These are phyloP conservation scores for Hypoxylon intermedium DNA, from an alignment of 495 filamentous ascomycete genomes.

Conservation along the genomic window DNA sequence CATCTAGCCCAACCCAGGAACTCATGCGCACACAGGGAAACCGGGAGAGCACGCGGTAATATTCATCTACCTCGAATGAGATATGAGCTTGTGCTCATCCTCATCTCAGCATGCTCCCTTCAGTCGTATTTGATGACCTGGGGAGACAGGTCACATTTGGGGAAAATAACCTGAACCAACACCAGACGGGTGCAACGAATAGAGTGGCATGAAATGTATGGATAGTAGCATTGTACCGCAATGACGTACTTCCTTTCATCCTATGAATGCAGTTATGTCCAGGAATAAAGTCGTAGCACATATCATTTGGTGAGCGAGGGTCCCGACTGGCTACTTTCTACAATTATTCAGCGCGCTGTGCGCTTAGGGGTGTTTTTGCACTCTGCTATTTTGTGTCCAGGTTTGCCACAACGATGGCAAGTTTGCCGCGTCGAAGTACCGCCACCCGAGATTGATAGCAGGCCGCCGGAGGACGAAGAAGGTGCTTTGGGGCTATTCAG, in stretches of 20 bases:
- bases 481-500: slow-evolving; percentile 61
- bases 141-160: slow-evolving; percentile 1
- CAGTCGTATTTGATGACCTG: slow-evolving; percentile 1
- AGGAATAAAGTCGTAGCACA: slow-evolving; percentile 15
- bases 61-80: too few species aligned
- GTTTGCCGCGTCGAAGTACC: slow-evolving; percentile 27
- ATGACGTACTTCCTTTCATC: slow-evolving; percentile 7
- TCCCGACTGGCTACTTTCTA: slow-evolving; percentile 9
- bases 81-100: too few species aligned
- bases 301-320: slow-evolving; percentile 7
- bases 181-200: background rate
- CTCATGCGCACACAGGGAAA: background rate
- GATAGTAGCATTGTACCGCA: slow-evolving; percentile 2
- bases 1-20: background rate
- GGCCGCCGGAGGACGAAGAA: slow-evolving; percentile 48
- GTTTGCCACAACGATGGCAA: slow-evolving; percentile 41
- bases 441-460: slow-evolving; percentile 42
- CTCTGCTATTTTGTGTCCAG: slow-evolving; percentile 38
- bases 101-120: background rate
- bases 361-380: slow-evolving; percentile 35
- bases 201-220: slow-evolving; percentile 3
- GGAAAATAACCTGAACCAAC: background rate
- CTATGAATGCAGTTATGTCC: slow-evolving; percentile 10
- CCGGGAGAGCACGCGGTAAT: background rate
- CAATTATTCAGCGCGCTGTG: slow-evolving; percentile 27